These are phyloP conservation scores for Talaromyces sp. DNA, from an alignment of 2,329 filamentous ascomycete genomes.

Conservation along the genomic window DNA sequence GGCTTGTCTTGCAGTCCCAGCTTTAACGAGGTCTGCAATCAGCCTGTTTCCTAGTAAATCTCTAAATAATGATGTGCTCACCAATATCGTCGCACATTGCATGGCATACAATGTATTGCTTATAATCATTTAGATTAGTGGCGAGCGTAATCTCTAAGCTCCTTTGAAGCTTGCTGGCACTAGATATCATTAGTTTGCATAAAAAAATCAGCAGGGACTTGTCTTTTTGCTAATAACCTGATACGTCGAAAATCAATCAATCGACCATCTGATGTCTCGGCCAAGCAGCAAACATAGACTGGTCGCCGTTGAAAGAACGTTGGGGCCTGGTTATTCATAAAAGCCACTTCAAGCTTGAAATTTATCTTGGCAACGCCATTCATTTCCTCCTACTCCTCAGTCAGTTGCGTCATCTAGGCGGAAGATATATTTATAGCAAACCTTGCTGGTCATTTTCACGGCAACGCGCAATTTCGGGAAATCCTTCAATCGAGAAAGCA, in stretches of 20 bases:
- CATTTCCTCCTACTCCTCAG: constrained; percentile 32
- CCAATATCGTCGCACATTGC: constrained; percentile 85
- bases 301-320: constrained; percentile 65
- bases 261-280: constrained; percentile 68
- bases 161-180: constrained; percentile 65
- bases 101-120: constrained; percentile 66
- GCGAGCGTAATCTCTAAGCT: constrained; percentile 64
- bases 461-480: constrained; percentile 71
- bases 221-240: constrained; percentile 44
- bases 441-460: constrained; percentile 54
- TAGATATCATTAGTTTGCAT: constrained; percentile 33
- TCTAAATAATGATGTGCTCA: too few relatives aligned
- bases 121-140: constrained; percentile 56
- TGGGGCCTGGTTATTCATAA: constrained; percentile 66
- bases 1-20: constrained; percentile 59
- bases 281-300: constrained; percentile 73
- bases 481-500: constrained; percentile 64
- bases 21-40: constrained; percentile 40
- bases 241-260: constrained; percentile 70
- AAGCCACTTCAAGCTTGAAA: constrained; percentile 69
- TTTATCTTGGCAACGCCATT: constrained; percentile 56
- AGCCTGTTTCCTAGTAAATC: too few relatives aligned
- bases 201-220: not conserved
- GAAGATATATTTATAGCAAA: constrained; percentile 33
- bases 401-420: too few relatives aligned